These are phyloP conservation scores for Kazachstania kunashirensis DNA, from an alignment of 805 yeast species.

Conservation along the genomic window DNA sequence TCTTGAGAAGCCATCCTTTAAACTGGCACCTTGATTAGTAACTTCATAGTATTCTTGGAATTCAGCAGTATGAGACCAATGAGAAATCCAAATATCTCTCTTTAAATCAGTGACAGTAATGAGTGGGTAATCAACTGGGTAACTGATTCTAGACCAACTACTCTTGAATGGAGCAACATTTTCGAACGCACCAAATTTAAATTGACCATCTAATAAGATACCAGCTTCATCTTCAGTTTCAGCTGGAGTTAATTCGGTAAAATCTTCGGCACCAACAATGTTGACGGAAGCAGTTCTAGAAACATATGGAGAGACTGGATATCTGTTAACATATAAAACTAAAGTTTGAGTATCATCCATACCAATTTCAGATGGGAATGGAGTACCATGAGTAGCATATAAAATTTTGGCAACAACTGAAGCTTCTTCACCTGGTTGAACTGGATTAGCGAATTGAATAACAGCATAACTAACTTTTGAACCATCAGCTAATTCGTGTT, in stretches of 20 bases:
- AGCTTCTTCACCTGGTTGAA: conserved; percentile 51
- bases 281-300: conserved; percentile 46
- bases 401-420: conserved; percentile 42
- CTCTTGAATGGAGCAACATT: conserved; percentile 37
- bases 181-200: conserved; percentile 46
- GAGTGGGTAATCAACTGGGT: conserved; percentile 57
- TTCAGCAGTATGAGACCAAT: conserved; percentile 61
- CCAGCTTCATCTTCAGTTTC: conserved; percentile 30
- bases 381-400: conserved; percentile 38
- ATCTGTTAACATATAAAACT: conserved; percentile 43
- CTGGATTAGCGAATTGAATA: conserved; percentile 50
- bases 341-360: conserved; percentile 56
- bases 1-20: conserved; percentile 68
- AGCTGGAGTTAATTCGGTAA: conserved; percentile 12
- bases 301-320: conserved; percentile 51
- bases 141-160: conserved; percentile 42
- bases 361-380: conserved; percentile 55
- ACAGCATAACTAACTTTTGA: conserved; percentile 34
- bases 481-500: conserved; percentile 19
- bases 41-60: conserved; percentile 82
- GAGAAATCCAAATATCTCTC: conserved; percentile 84
- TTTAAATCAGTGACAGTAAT: conserved; percentile 48
- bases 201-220: conserved; percentile 13
- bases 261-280: conserved; percentile 20
- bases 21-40: conserved; percentile 62